phyloP scores from a whole-genome alignment of 345 rosid species.

The Mangifera indica region DNA sequence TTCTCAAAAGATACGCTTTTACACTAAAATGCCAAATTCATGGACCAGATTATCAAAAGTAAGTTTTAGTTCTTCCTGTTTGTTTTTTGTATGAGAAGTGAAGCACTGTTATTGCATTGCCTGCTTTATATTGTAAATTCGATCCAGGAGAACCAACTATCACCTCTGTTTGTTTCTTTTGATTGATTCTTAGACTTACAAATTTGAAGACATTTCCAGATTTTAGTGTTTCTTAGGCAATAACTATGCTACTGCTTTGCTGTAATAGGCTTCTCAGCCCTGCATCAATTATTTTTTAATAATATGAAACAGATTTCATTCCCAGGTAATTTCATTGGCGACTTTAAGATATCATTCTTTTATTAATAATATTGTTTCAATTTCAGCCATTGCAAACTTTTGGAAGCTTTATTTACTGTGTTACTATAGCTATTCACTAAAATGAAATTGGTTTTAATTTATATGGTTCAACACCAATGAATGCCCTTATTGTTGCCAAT shows the following conservation, averaged over 20 bases:
- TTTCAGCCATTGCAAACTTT: not conserved
- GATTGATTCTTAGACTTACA: not conserved
- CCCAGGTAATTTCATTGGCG: not conserved
- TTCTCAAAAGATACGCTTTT: slow-evolving; percentile 67
- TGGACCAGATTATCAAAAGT: slow-evolving; percentile 58
- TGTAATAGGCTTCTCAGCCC: not conserved
- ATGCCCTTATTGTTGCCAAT: slow-evolving; percentile 1
- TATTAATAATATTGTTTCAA: no score
- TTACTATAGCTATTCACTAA: not conserved
- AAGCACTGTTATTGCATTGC: not conserved
- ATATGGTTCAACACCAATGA: not conserved
- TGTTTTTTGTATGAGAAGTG: not conserved
- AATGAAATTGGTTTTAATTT: not conserved
- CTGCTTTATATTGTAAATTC: not conserved
- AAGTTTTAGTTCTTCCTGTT: slow-evolving; percentile 31
- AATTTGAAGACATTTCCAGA: not conserved
- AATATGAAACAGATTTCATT: no score
- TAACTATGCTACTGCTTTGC: not conserved
- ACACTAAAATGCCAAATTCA: slow-evolving; percentile 46
- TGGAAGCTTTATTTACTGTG: not conserved
- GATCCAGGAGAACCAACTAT: not conserved
- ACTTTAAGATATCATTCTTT: not conserved
- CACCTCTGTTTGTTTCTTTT: no score
- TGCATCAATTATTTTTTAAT: not conserved
- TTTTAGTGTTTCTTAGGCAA: not conserved